These are phyloP conservation scores for Glycine soja DNA, from an alignment of 306 rosid genomes.

Conservation along the genomic window DNA sequence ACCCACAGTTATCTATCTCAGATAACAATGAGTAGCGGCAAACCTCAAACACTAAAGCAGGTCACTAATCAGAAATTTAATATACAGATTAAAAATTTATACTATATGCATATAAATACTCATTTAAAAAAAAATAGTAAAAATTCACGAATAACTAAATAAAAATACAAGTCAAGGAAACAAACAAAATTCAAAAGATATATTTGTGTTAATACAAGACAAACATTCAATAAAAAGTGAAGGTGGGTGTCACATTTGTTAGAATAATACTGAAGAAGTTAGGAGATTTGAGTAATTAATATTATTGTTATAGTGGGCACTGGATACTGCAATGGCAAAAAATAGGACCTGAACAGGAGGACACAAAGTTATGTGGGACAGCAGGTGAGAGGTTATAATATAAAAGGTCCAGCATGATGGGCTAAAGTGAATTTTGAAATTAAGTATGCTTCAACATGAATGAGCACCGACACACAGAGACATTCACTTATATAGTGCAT, in stretches of 20 bases:
- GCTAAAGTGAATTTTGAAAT: constrained; percentile 30
- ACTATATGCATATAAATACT: neutral
- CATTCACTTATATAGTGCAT: constrained; percentile 35
- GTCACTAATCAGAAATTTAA: neutral
- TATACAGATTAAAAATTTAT: neutral
- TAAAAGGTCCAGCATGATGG: constrained; percentile 34
- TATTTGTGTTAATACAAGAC: neutral
- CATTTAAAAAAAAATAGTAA: neutral
- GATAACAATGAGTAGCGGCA: neutral
- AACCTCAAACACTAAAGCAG: neutral
- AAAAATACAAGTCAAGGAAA: too few relatives aligned
- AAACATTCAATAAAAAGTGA: neutral
- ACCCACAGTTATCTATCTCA: neutral
- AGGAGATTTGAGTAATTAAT: neutral
- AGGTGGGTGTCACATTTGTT: neutral
- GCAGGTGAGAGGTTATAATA: constrained; percentile 20
- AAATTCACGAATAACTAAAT: neutral
- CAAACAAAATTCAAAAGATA: neutral
- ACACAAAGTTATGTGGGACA: constrained; percentile 8
- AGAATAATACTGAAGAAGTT: constrained; percentile 14
- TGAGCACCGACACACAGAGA: neutral
- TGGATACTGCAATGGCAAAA: neutral
- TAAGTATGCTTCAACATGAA: constrained; percentile 25
- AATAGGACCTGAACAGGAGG: constrained; percentile 7
- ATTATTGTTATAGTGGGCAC: neutral